phyloP scores from a whole-genome alignment of 331 rosid genomes.

The Ulmus americana region DNA sequence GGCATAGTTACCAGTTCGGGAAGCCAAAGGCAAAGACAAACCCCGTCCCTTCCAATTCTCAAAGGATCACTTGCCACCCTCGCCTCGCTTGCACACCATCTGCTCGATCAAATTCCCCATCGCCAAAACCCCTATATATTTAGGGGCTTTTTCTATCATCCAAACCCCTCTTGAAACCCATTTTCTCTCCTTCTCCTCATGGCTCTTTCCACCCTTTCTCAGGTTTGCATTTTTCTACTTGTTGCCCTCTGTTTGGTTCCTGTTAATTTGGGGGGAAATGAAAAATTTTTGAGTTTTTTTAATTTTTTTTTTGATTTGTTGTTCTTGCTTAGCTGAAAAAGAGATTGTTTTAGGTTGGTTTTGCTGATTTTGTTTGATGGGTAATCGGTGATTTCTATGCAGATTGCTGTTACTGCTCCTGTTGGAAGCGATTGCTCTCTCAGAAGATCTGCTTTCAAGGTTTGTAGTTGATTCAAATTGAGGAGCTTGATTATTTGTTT shows the following conservation, averaged over 20 bases:
- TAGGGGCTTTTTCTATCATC: conserved; percentile 13
- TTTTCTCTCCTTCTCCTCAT: conserved; percentile 29
- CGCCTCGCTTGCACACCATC: not conserved
- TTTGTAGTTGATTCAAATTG: conserved; percentile 11
- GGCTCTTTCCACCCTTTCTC: conserved; percentile 58
- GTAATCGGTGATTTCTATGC: conserved; percentile 15
- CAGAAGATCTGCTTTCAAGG: conserved; percentile 79
- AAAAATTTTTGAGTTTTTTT: not conserved
- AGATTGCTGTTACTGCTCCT: conserved; percentile 64
- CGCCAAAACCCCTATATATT: not conserved
- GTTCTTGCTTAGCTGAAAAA: conserved; percentile 2
- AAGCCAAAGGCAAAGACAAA: conserved; percentile 28
- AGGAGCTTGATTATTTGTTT: not conserved
- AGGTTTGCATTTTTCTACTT: conserved; percentile 38
- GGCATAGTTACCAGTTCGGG: conserved; percentile 14
- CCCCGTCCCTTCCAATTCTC: conserved; percentile 39
- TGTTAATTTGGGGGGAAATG: not conserved
- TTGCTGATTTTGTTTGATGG: conserved; percentile 13
- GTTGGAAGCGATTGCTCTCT: conserved; percentile 58
- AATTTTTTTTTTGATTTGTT: conserved; percentile 6
- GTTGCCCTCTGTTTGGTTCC: conserved; percentile 24
- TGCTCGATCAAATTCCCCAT: conserved; percentile 1
- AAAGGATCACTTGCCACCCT: conserved; percentile 28
- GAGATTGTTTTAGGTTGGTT: not conserved
- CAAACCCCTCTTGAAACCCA: not conserved